These are phyloP conservation scores for Gleditsia sinensis DNA, from an alignment of 306 rosid genomes.

Conservation along the genomic window DNA sequence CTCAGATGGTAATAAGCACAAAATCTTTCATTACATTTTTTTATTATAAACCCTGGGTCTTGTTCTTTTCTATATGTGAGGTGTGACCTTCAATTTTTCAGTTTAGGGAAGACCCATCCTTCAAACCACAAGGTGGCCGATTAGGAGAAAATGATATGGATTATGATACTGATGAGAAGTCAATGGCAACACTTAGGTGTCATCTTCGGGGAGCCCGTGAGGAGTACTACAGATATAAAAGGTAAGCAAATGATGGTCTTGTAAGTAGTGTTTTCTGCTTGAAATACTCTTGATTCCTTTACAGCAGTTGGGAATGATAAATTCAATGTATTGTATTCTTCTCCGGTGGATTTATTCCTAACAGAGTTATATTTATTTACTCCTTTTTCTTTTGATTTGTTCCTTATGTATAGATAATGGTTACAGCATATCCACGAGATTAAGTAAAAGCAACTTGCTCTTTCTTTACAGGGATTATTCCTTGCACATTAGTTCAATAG, in stretches of 20 bases:
- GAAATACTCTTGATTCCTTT: slow-evolving; percentile 24
- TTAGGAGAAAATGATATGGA: slow-evolving; percentile 94
- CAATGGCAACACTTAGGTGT: slow-evolving; percentile 95
- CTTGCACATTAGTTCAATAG: not conserved
- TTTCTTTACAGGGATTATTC: not conserved
- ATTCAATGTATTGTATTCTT: slow-evolving; percentile 23
- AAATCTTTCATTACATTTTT: slow-evolving; percentile 18
- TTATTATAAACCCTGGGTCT: slow-evolving; percentile 9
- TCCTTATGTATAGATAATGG: slow-evolving; percentile 1
- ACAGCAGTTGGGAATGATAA: not conserved
- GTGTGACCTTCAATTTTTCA: slow-evolving; percentile 42
- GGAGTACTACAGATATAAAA: slow-evolving; percentile 90
- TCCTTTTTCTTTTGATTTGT: not conserved
- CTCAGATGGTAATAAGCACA: slow-evolving; percentile 69
- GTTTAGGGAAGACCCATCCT: slow-evolving; percentile 92
- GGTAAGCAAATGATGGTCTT: slow-evolving; percentile 53
- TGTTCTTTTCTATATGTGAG: slow-evolving; percentile 29
- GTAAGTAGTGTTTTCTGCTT: slow-evolving; percentile 20
- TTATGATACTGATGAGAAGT: slow-evolving; percentile 96
- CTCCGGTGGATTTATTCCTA: slow-evolving; percentile 19
- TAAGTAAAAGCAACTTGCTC: not conserved
- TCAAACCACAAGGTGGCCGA: slow-evolving; percentile 94
- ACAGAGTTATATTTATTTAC: not conserved
- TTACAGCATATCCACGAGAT: not conserved
- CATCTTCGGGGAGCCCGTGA: slow-evolving; percentile 93